Percentiles rank a stretch among this genome's conserved stretches.
Conservation (phyloP, 2,329 filamentous ascomycete genomes). For the Calonectria pseudoreteaudii region DNA sequence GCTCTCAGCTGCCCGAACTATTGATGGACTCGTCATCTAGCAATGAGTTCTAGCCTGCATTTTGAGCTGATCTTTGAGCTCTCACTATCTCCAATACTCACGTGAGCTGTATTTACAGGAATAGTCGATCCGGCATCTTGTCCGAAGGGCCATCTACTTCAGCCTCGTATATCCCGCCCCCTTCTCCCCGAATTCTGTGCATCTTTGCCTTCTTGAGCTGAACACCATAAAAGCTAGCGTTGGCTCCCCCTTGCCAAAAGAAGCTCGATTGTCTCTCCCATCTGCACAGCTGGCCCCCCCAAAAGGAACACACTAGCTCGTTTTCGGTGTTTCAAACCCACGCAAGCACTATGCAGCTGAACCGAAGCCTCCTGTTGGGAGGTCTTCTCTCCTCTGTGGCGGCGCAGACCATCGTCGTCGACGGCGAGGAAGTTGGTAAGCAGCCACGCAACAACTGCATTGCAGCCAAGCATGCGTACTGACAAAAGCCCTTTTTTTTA, state of each 20-base stretch:
- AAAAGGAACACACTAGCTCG: not conserved
- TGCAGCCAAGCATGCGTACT: not conserved
- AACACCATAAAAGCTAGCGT: not conserved
- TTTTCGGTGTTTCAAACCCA: not conserved
- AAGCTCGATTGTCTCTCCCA: not conserved
- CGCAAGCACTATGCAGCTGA: constrained; percentile 28
- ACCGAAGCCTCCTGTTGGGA: constrained; percentile 15
- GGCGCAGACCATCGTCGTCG: constrained; percentile 28
- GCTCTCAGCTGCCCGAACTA: not conserved
- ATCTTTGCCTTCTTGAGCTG: not conserved
- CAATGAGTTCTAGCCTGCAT: not conserved
- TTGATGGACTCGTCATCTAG: not conserved
- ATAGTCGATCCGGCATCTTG: too few relatives aligned
- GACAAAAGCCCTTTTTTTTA: not conserved
- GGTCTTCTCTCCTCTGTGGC: constrained; percentile 19
- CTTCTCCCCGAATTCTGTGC: not conserved
- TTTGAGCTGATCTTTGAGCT: not conserved
- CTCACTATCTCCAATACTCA: not conserved
- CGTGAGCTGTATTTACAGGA: not conserved
- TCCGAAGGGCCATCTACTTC: not conserved
- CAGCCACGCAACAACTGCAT: not conserved
- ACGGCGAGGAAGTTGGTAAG: constrained; percentile 28
- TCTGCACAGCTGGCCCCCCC: not conserved
- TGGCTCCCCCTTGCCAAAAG: not conserved
- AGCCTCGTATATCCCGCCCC: not conserved